Evolutionary conservation across 305 asterid genomes (phyloP), one percentile per base, ranked within the genome.

Genomic region (Lippia alba): DNA sequence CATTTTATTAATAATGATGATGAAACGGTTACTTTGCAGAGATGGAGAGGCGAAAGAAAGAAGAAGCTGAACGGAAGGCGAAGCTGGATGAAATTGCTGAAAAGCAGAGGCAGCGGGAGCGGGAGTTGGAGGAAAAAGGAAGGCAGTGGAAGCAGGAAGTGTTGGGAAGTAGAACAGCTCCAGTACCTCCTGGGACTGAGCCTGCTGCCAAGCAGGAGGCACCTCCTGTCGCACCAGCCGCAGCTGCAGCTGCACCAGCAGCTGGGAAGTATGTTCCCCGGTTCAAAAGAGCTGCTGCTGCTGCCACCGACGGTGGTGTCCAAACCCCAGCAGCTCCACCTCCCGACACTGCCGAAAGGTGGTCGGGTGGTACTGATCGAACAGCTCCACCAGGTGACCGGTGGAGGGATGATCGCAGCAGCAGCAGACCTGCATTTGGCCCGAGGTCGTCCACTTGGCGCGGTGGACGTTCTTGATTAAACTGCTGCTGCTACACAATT

Each of bases 71-170:
- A 65, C 82, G 80, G 8, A 84, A 83, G 83, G 98, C 98, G 2
- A 95, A 87, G 89, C 74, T 92, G 78, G 98, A 92, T 70, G 98
- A 85, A 81, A 86, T 95, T 15, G 99, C 98, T 34, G 94, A 89
- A 73, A 94, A 87, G 80, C 98, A 92, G 87, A 89, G 96, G 85
- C 96, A 85, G 69, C 78, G 96, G 18, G 89, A 90, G 81, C 74
- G 73, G 74, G 99, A 92, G 79, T 64, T 90, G 81, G 98, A 92
- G 71, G 99, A 95, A 68, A 92, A 88, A 79, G 96, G 72, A 39
- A 81, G 71, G 79, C 91, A 53, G 72, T 0, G 84, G 82, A 90
- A 65, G 81, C 96, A 87, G 30, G 94, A 86, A 75, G 55, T 76
- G 48, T 78, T 90, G 72, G 86, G 90, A 69, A 84, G 90, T 55